These are phyloP conservation scores for Moricandia arvensis DNA, from an alignment of 345 rosid genomes.

Conservation along the genomic window DNA sequence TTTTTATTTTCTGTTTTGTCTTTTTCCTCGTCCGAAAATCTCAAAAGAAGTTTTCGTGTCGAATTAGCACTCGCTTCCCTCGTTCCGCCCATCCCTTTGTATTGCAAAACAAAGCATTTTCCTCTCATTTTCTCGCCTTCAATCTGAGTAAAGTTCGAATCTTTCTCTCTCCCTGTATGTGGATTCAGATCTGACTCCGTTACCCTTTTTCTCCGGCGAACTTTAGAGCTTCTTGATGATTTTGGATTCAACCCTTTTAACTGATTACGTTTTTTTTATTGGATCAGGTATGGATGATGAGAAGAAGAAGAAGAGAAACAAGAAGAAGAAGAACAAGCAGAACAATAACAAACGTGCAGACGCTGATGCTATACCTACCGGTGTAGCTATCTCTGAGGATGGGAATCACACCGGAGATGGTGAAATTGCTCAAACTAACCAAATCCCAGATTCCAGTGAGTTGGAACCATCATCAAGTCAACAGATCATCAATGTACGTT, in stretches of 20 bases:
- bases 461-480: slow-evolving; percentile 24
- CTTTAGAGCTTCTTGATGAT: neutral
- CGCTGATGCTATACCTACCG: slow-evolving; percentile 23
- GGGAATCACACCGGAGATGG: slow-evolving; percentile 36
- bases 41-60: neutral
- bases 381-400: slow-evolving; percentile 18
- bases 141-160: neutral
- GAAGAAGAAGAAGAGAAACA: slow-evolving; percentile 63
- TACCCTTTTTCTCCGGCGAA: no score
- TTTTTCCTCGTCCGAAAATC: slow-evolving; percentile 10
- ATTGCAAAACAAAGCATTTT: neutral
- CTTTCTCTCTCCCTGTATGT: neutral
- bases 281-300: slow-evolving; percentile 59
- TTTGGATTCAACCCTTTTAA: neutral
- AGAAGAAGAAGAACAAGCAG: slow-evolving; percentile 64
- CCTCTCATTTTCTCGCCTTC: neutral
- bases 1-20: slow-evolving; percentile 10
- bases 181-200: slow-evolving; percentile 28
- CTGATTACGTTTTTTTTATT: slow-evolving; percentile 1
- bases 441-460: slow-evolving; percentile 11
- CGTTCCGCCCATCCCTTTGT: neutral
- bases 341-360: slow-evolving; percentile 35
- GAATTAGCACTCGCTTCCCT: slow-evolving; percentile 16
- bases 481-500: slow-evolving; percentile 40
- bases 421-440: slow-evolving; percentile 30